phyloP scores from a whole-genome alignment of 2,329 filamentous ascomycete genomes.

The Lachnellula willkommii region DNA sequence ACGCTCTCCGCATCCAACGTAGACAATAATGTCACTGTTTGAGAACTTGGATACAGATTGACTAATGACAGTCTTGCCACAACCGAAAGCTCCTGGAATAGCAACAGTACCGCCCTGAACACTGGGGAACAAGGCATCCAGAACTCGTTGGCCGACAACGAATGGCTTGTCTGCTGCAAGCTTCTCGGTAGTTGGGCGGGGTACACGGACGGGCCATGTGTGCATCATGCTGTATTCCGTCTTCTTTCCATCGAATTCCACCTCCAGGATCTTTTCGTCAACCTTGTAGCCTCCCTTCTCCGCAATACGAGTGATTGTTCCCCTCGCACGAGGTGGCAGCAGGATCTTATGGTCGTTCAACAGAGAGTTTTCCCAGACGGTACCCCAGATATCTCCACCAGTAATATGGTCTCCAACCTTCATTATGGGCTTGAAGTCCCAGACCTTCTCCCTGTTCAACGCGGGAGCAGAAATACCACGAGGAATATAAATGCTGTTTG shows the following conservation, averaged over 20 bases:
- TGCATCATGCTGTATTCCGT: constrained; percentile 98
- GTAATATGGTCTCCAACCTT: constrained; percentile 98
- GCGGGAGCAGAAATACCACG: constrained; percentile 85
- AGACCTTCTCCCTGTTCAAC: constrained; percentile 86
- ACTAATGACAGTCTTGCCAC: constrained; percentile 98
- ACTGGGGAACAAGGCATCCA: constrained; percentile 92
- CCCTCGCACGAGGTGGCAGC: constrained; percentile 80
- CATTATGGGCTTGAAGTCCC: constrained; percentile 86
- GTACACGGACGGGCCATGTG: constrained; percentile 94
- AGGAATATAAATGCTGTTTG: constrained; percentile 94
- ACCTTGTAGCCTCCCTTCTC: constrained; percentile 91
- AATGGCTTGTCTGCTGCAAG: constrained; percentile 84
- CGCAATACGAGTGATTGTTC: constrained; percentile 87
- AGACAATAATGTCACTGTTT: constrained; percentile 98
- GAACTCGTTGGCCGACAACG: constrained; percentile 91
- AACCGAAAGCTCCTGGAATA: constrained; percentile 97
- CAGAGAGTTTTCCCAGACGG: constrained; percentile 92
- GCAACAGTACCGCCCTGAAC: constrained; percentile 97
- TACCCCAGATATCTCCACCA: constrained; percentile 93
- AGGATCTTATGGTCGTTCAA: constrained; percentile 90
- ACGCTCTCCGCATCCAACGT: constrained; percentile 86
- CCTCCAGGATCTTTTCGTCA: constrained; percentile 85
- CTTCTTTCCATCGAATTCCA: constrained; percentile 97
- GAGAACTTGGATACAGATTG: constrained; percentile 99
- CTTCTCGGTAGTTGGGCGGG: constrained; percentile 87